Evolutionary conservation across 352 stramenopile genomes (phyloP).

Genomic region (Pythium aristosporum): DNA sequence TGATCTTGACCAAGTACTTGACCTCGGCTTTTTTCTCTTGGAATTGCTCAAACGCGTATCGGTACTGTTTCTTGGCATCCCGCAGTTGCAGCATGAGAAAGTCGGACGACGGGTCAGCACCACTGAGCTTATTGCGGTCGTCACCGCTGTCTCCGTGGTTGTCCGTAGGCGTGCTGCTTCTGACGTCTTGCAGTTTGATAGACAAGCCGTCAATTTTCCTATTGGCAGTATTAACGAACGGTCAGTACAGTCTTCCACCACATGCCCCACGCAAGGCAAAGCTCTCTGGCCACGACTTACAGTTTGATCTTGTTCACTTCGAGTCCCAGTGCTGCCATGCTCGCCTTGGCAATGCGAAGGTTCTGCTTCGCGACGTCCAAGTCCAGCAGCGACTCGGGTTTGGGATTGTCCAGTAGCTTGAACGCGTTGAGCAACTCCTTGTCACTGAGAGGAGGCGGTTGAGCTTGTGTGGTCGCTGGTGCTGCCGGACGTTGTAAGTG

Average conservation of each 20-base stretch:
- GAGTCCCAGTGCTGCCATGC: constrained; percentile 33
- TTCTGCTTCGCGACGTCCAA: constrained; percentile 65
- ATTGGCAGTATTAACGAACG: background rate
- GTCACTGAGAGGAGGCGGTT: constrained; percentile 27
- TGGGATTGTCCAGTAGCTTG: constrained; percentile 31
- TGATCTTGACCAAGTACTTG: constrained; percentile 54
- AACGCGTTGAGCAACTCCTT: constrained; percentile 64
- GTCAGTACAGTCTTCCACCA: too few relatives aligned
- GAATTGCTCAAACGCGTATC: constrained; percentile 43
- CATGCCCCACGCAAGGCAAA: too few relatives aligned
- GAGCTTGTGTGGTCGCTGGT: background rate
- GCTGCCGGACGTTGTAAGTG: background rate
- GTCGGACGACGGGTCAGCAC: constrained; percentile 5
- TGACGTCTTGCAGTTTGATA: constrained; percentile 37
- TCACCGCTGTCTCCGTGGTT: constrained; percentile 3
- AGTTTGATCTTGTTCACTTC: constrained; percentile 62
- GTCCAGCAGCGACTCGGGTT: constrained; percentile 48
- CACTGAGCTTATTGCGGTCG: background rate
- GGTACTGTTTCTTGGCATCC: constrained; percentile 59
- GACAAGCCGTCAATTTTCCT: constrained; percentile 54
- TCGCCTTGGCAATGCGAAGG: constrained; percentile 41
- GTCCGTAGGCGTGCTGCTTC: constrained; percentile 2
- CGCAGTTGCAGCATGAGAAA: constrained; percentile 50
- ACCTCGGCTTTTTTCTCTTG: constrained; percentile 57
- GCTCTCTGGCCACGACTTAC: constrained; percentile 31